phyloP scores from a whole-genome alignment of 176 grass and related monocot genomes.

The Avena insularis region DNA sequence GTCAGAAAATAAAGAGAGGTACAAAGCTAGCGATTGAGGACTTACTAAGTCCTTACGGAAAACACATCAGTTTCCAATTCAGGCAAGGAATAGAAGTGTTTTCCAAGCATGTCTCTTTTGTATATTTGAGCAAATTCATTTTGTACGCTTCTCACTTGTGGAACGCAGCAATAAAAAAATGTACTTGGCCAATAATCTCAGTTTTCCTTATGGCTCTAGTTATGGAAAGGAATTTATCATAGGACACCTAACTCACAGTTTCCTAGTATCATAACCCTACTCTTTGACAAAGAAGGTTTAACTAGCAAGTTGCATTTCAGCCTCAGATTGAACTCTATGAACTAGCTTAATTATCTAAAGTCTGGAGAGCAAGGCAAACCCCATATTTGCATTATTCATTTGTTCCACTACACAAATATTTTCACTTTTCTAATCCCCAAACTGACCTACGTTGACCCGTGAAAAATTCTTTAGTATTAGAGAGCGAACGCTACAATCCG shows the following conservation, averaged over 20 bases:
- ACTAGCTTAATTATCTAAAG: neutral
- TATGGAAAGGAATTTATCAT: constrained; percentile 2
- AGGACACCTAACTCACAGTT: neutral
- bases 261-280: neutral
- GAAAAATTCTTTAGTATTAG: too few species aligned
- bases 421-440: neutral
- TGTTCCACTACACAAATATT: neutral
- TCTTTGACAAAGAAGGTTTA: neutral
- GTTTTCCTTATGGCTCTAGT: neutral
- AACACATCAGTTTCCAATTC: neutral
- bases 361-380: neutral
- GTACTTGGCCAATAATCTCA: neutral
- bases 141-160: constrained; percentile 6
- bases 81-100: neutral
- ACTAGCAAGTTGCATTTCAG: neutral
- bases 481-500: too few species aligned
- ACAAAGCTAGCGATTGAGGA: neutral
- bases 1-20: neutral
- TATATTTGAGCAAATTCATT: constrained; percentile 1
- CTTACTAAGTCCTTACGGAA: neutral
- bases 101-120: neutral
- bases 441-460: neutral
- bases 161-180: neutral
- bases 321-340: neutral
- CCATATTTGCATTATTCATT: neutral